These are phyloP conservation scores for Parafenestella ontariensis DNA, from an alignment of 2,329 filamentous ascomycete species.

Conservation along the genomic window DNA sequence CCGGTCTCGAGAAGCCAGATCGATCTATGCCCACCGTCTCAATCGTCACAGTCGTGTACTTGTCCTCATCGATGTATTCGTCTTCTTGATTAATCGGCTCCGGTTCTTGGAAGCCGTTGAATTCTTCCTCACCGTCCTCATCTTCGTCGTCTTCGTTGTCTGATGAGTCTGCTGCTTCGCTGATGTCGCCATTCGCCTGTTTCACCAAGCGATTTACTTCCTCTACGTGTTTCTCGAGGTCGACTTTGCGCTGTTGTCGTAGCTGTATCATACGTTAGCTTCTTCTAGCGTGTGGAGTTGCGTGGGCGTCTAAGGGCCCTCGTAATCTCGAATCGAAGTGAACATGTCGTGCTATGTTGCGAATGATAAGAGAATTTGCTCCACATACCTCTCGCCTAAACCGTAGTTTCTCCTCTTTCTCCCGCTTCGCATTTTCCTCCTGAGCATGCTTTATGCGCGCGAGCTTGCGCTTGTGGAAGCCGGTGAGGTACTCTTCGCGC, in stretches of 20 bases:
- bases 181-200: conserved; percentile 59
- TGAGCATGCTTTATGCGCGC: conserved; percentile 85
- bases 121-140: conserved; percentile 67
- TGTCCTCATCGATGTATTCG: conserved; percentile 95
- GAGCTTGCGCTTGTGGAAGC: conserved; percentile 95
- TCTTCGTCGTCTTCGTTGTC: conserved; percentile 46
- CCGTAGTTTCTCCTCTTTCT: conserved; percentile 76
- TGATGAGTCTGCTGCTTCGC: conserved; percentile 47
- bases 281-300: neutral
- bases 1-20: conserved; percentile 71
- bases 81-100: conserved; percentile 78
- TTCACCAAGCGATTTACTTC: conserved; percentile 75
- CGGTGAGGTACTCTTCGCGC: conserved; percentile 87
- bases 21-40: conserved; percentile 83
- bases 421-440: conserved; percentile 78
- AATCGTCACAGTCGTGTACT: conserved; percentile 92
- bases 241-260: conserved; percentile 79
- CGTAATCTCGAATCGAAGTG: neutral
- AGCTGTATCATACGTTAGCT: conserved; percentile 61
- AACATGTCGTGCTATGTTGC: neutral
- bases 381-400: conserved; percentile 75
- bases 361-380: neutral
- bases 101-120: conserved; percentile 52
- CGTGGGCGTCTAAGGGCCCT: too few species aligned
- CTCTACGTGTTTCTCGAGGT: conserved; percentile 82